Conservation (phyloP, 495 filamentous ascomycete genomes). For the Lindgomyces ingoldianus region DNA sequence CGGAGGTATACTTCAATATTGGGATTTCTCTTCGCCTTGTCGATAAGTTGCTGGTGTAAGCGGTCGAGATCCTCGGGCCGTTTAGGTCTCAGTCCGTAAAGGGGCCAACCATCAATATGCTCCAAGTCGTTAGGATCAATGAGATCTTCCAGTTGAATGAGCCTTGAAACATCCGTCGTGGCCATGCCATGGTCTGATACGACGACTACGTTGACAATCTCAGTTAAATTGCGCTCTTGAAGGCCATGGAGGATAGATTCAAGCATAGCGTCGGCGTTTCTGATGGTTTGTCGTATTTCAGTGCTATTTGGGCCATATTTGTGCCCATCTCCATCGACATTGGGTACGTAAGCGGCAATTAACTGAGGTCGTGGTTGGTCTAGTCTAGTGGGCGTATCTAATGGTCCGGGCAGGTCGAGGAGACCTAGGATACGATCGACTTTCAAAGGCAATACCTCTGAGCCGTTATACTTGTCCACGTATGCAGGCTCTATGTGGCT, state of each 20-base stretch:
- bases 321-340: conserved; percentile 85
- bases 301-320: conserved; percentile 91
- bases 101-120: conserved; percentile 92
- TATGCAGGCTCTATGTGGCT: conserved; percentile 66
- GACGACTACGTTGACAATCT: conserved; percentile 93
- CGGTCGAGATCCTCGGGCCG: conserved; percentile 54
- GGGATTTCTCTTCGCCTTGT: conserved; percentile 57
- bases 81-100: conserved; percentile 82
- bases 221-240: conserved; percentile 76
- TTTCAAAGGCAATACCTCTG: conserved; percentile 72
- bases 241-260: conserved; percentile 72
- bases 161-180: conserved; percentile 74
- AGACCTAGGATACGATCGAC: conserved; percentile 73
- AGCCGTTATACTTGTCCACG: conserved; percentile 80
- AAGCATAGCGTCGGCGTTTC: conserved; percentile 76
- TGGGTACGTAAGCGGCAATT: conserved; percentile 91
- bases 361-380: conserved; percentile 70
- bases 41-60: conserved; percentile 48
- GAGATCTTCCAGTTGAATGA: conserved; percentile 91
- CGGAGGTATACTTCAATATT: conserved; percentile 81
- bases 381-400: conserved; percentile 46
- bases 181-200: conserved; percentile 99
- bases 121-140: conserved; percentile 72
- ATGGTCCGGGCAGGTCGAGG: conserved; percentile 74
- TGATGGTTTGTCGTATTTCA: conserved; percentile 74